Evolutionary conservation across 2,329 filamentous ascomycete species (phyloP).

Genomic region (Drechmeria coniospora): DNA sequence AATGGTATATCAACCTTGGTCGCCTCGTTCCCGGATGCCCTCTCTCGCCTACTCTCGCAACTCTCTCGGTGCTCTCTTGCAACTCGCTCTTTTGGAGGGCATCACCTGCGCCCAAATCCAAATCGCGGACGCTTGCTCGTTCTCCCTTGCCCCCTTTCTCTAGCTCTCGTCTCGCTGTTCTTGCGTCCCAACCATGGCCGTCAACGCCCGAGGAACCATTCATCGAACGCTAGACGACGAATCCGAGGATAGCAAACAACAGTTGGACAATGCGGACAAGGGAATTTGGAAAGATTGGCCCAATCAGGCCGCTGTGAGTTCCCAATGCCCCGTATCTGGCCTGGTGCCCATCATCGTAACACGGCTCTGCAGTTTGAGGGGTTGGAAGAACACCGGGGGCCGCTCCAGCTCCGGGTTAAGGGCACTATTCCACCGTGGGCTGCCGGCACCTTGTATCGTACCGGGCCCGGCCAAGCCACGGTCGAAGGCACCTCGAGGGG

Average conservation of each 20-base stretch:
- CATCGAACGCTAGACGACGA: conserved; percentile 14
- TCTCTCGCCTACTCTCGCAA: too few relatives aligned
- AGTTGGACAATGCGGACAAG: conserved; percentile 12
- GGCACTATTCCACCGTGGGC: conserved; percentile 58
- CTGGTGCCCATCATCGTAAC: neutral
- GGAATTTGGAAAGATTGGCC: conserved; percentile 28
- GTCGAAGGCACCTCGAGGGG: conserved; percentile 42
- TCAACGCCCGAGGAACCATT: conserved; percentile 12
- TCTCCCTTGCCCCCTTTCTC: too few relatives aligned
- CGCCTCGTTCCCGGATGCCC: too few relatives aligned
- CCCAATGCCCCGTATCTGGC: neutral
- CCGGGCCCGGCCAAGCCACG: conserved; percentile 52
- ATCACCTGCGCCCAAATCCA: too few relatives aligned
- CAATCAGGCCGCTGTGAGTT: conserved; percentile 28
- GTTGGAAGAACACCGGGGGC: conserved; percentile 48
- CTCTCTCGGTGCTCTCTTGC: too few relatives aligned
- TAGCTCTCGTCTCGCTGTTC: neutral
- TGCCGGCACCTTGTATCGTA: conserved; percentile 58
- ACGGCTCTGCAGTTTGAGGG: conserved; percentile 54
- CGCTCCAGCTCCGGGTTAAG: conserved; percentile 45
- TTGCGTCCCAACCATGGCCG: conserved; percentile 8
- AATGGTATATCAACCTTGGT: too few relatives aligned
- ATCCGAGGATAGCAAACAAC: conserved; percentile 9
- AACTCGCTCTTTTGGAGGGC: too few relatives aligned
- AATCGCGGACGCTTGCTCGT: too few relatives aligned